Evolutionary conservation across 225 moss, liverwort and hornwort species (phyloP).

Genomic region (Marchantia paleacea): DNA sequence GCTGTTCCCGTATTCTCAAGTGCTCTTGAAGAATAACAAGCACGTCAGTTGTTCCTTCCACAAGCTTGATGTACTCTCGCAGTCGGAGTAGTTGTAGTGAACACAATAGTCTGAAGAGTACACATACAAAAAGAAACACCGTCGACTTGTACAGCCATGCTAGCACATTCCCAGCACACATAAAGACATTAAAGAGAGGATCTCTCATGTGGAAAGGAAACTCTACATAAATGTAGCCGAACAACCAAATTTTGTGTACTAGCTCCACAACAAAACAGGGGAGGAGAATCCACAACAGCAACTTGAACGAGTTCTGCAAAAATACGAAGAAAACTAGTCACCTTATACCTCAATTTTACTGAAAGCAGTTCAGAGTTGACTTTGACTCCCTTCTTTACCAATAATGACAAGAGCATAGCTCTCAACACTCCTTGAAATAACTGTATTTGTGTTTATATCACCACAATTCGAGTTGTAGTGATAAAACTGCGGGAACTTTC

Average conservation of each 20-base stretch:
- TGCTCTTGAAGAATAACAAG: slow-evolving; percentile 72
- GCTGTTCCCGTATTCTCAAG: slow-evolving; percentile 76
- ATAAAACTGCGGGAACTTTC: background rate
- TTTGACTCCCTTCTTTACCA: too few species aligned
- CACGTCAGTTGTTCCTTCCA: slow-evolving; percentile 68
- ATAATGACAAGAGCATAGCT: too few species aligned
- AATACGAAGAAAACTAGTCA: background rate
- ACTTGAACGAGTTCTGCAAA: slow-evolving; percentile 66
- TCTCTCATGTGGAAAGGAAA: slow-evolving; percentile 53
- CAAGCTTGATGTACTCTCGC: slow-evolving; percentile 69
- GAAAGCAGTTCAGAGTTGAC: background rate
- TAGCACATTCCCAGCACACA: slow-evolving; percentile 52
- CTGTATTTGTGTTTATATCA: too few species aligned
- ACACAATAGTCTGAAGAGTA: slow-evolving; percentile 83
- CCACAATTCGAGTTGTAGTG: background rate
- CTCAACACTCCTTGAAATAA: too few species aligned
- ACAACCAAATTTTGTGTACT: slow-evolving; percentile 70
- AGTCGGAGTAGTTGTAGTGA: slow-evolving; percentile 75
- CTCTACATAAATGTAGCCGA: slow-evolving; percentile 53
- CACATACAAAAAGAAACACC: slow-evolving; percentile 76
- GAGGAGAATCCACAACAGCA: slow-evolving; percentile 57
- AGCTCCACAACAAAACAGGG: slow-evolving; percentile 57
- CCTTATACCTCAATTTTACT: background rate
- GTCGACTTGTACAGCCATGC: slow-evolving; percentile 79
- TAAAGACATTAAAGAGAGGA: slow-evolving; percentile 37